phyloP scores from a whole-genome alignment of 495 filamentous ascomycete species.

The Penicillium flavigenum region DNA sequence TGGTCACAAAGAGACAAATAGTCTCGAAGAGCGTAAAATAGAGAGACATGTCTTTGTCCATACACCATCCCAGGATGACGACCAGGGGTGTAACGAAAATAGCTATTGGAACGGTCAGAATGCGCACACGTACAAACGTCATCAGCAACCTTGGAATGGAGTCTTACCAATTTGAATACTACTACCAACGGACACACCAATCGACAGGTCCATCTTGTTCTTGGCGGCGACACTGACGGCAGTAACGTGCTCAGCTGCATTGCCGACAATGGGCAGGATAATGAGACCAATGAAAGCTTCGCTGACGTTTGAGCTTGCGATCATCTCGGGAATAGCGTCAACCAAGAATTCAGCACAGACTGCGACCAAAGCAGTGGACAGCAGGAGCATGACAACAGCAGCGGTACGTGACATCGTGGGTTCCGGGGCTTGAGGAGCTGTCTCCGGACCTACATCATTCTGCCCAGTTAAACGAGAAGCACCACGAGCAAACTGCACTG shows the following conservation, averaged over 20 bases:
- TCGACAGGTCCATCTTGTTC: constrained; percentile 95
- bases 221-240: constrained; percentile 85
- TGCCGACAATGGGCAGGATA: constrained; percentile 86
- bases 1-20: constrained; percentile 77
- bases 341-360: constrained; percentile 88
- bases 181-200: constrained; percentile 83
- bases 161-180: constrained; percentile 67
- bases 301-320: constrained; percentile 61
- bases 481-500: constrained; percentile 41
- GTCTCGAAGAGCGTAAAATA: constrained; percentile 95
- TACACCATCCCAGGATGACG: constrained; percentile 84
- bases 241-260: constrained; percentile 90
- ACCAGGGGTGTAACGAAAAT: constrained; percentile 87
- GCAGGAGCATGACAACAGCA: constrained; percentile 69
- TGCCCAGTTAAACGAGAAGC: constrained; percentile 33
- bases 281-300: constrained; percentile 87
- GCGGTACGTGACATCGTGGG: constrained; percentile 69
- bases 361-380: constrained; percentile 78
- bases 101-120: constrained; percentile 50
- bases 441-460: constrained; percentile 26
- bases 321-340: constrained; percentile 71
- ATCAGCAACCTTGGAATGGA: no score
- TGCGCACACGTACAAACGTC: background rate
- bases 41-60: constrained; percentile 78
- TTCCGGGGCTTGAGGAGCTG: constrained; percentile 46